Conservation (phyloP, 108 stramenopile genomes). For the Chaetoceros muelleri region DNA sequence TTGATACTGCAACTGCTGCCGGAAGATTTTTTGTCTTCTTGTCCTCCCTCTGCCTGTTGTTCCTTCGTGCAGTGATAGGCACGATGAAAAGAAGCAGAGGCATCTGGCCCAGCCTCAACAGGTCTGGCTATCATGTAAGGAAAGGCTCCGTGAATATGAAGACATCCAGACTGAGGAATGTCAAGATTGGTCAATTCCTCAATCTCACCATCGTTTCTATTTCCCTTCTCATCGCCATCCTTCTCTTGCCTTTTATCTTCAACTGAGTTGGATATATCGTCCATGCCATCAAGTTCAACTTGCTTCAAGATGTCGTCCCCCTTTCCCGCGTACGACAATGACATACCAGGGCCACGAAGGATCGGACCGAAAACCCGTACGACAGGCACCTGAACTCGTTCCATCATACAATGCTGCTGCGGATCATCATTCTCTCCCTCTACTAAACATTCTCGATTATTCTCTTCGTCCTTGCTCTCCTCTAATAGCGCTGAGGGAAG, state of each 20-base stretch:
- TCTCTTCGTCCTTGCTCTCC: not conserved
- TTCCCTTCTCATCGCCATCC: not conserved
- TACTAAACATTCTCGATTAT: not conserved
- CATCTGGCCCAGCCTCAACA: constrained; percentile 55
- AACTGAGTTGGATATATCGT: not conserved
- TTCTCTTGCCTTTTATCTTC: not conserved
- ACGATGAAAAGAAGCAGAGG: constrained; percentile 32
- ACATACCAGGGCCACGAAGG: constrained; percentile 17
- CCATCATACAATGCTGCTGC: too few relatives aligned
- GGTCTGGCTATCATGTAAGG: constrained; percentile 79
- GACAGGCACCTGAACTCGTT: constrained; percentile 42
- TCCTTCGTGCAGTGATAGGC: constrained; percentile 8
- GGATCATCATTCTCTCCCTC: not conserved
- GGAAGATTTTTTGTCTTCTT: not conserved
- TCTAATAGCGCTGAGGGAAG: not conserved
- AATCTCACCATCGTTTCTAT: not conserved
- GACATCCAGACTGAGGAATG: constrained; percentile 63
- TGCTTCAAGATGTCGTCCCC: not conserved
- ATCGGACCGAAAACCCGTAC: constrained; percentile 75
- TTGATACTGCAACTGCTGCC: not conserved
- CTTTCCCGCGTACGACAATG: not conserved
- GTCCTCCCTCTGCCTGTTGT: not conserved
- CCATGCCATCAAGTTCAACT: not conserved
- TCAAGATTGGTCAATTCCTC: not conserved
- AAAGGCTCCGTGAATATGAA: constrained; percentile 77